Base-by-base conservation (phyloP, 2,329 filamentous ascomycete species). In the Pestalotiopsis sp. region DNA sequence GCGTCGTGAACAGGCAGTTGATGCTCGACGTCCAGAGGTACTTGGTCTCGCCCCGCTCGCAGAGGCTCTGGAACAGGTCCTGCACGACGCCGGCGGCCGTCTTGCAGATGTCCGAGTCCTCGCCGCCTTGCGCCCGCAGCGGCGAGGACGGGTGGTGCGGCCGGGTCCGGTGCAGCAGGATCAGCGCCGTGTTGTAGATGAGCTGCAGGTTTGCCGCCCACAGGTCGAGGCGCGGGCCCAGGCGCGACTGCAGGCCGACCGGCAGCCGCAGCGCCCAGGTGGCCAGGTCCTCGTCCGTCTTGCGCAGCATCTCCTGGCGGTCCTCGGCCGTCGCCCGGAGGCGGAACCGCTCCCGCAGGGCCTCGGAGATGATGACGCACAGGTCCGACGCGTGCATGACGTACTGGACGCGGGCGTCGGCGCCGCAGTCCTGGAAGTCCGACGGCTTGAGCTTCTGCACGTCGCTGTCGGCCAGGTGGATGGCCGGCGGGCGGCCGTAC, bases 1-100 rank as follows among this genome's bases (percentile, higher is more conserved):
- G 67, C 65, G 70, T 69, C 7, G 70, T 70, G 61, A 72, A 72
- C 39, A 72, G 64, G 64, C 66, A 69, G 69, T 72, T 72, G 49
- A 72, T 66, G 56, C 52, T 65, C 17, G 70, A 68, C 12, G 57
- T 63, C 69, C 70, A 72, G 25, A 72, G 66, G 27, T 39, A 62
- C 31, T 61, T 68, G 11, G 68, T 62, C 52, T 68, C 58, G 23
- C 60, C 27, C 20, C 60, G 38, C 38, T 71, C 69, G 27, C 66
- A 67, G 7, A 72, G 68, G 27, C 64, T 57, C 41, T 67, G 67
- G 45, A 70, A 72, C 9, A 67, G 45, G 9, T 69, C 62, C 60
- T 70, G 69, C 41, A 72, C 69, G 9, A 65, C 60, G 31, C 49
- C 56, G 17, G 70, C 70, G 3, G 70, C 67, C 11, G 65, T 71